Evolutionary conservation across 1,284 basidiomycete species (phyloP).

Genomic region (Ustilago hordei): DNA sequence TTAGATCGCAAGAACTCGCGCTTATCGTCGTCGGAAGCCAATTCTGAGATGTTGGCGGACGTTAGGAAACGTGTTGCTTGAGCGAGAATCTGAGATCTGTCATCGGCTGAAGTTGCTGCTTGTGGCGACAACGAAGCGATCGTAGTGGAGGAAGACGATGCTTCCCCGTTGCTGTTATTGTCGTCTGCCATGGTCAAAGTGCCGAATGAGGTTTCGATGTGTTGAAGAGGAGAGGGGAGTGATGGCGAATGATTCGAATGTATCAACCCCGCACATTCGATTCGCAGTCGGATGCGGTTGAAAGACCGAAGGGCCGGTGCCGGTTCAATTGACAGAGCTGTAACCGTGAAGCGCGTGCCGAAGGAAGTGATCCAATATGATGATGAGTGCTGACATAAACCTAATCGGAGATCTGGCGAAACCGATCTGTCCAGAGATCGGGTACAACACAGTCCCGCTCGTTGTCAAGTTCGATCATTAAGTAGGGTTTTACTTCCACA

Average conservation of each 20-base stretch:
- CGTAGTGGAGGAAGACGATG: slow-evolving; percentile 13
- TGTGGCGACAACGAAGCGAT: background rate
- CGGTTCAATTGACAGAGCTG: background rate
- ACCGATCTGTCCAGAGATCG: too few species aligned
- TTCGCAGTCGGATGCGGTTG: slow-evolving; percentile 15
- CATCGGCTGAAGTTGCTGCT: slow-evolving; percentile 1
- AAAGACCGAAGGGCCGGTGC: slow-evolving; percentile 27
- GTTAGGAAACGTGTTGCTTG: slow-evolving; percentile 67
- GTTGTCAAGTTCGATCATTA: too few species aligned
- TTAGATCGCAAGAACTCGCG: slow-evolving; percentile 60
- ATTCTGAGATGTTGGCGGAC: slow-evolving; percentile 46
- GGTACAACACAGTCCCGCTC: too few species aligned
- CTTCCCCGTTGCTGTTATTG: slow-evolving; percentile 13
- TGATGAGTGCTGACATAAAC: too few species aligned
- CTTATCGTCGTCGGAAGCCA: slow-evolving; percentile 44
- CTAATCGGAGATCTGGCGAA: too few species aligned
- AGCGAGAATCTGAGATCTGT: slow-evolving; percentile 49
- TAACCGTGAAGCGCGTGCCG: background rate
- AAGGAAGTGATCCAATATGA: too few species aligned
- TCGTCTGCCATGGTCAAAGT: slow-evolving; percentile 28
- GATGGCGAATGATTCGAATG: background rate
- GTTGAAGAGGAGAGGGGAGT: background rate
- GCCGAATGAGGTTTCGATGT: background rate
- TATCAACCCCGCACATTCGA: slow-evolving; percentile 19
- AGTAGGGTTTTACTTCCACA: too few species aligned